Conservation (phyloP, 2,329 filamentous ascomycete species). For the Alternaria ventricosa region DNA sequence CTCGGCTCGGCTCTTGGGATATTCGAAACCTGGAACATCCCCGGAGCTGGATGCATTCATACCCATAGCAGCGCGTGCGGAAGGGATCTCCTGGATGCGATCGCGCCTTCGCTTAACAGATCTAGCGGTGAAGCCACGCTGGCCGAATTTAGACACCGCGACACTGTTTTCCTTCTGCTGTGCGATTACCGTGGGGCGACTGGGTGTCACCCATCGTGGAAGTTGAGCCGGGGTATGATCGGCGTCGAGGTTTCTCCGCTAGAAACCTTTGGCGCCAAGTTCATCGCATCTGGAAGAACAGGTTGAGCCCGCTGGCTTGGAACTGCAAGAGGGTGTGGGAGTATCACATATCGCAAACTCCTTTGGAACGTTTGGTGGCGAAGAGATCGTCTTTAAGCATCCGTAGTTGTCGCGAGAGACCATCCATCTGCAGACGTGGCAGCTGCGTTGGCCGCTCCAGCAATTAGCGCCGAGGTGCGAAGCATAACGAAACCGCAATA, state of each 20-base stretch:
- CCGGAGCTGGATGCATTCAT: constrained; percentile 18
- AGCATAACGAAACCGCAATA: constrained; percentile 10
- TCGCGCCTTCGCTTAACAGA: constrained; percentile 14
- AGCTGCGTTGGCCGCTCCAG: constrained; percentile 18
- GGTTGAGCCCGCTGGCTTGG: neutral
- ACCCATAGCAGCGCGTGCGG: constrained; percentile 18
- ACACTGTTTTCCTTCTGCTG: constrained; percentile 10
- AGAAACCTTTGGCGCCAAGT: constrained; percentile 12
- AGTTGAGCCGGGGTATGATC: constrained; percentile 20
- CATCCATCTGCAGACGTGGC: constrained; percentile 27
- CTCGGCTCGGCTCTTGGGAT: neutral
- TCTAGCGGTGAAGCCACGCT: constrained; percentile 20
- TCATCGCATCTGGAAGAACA: constrained; percentile 1
- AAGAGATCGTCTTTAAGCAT: constrained; percentile 35
- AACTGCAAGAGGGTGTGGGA: constrained; percentile 2
- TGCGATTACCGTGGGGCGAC: constrained; percentile 4
- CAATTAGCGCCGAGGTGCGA: constrained; percentile 9
- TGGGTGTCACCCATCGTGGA: constrained; percentile 5
- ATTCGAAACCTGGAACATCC: constrained; percentile 3
- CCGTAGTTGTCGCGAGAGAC: constrained; percentile 9
- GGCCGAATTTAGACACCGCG: constrained; percentile 9
- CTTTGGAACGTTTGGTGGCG: constrained; percentile 23
- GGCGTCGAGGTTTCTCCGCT: constrained; percentile 15
- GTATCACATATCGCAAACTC: constrained; percentile 3
- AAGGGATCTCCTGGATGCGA: constrained; percentile 27